phyloP scores from a whole-genome alignment of 1,284 basidiomycete genomes.

The Phylloporus sp. region DNA sequence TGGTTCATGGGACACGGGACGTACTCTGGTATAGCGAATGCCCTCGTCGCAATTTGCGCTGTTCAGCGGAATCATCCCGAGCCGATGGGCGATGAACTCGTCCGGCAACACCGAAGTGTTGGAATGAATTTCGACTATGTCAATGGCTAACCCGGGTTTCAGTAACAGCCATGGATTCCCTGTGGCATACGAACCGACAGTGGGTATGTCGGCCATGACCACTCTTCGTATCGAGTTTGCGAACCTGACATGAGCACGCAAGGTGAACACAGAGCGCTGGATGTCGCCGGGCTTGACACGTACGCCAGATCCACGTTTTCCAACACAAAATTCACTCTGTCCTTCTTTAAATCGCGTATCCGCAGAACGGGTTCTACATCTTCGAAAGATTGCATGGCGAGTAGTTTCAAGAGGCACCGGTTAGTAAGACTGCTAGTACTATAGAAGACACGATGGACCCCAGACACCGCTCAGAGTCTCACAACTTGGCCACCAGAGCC shows the following conservation, averaged over 20 bases:
- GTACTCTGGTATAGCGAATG: slow-evolving; percentile 79
- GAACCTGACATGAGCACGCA: slow-evolving; percentile 52
- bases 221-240: slow-evolving; percentile 90
- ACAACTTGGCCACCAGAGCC: slow-evolving; percentile 38
- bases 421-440: no score
- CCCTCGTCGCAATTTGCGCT: slow-evolving; percentile 86
- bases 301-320: slow-evolving; percentile 93
- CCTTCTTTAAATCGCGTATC: slow-evolving; percentile 79
- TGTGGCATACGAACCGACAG: slow-evolving; percentile 69
- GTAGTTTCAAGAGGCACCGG: not conserved
- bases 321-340: slow-evolving; percentile 86
- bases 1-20: slow-evolving; percentile 29
- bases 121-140: slow-evolving; percentile 91
- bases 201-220: slow-evolving; percentile 95
- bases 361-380: slow-evolving; percentile 69
- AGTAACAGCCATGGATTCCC: not conserved
- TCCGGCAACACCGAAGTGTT: slow-evolving; percentile 97
- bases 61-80: slow-evolving; percentile 93
- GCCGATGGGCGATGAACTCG: slow-evolving; percentile 95
- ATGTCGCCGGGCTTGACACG: slow-evolving; percentile 30
- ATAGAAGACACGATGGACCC: no score
- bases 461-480: slow-evolving; percentile 21
- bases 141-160: slow-evolving; percentile 73
- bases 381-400: slow-evolving; percentile 41
- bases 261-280: slow-evolving; percentile 14